phyloP scores from a whole-genome alignment of 2,329 filamentous ascomycete genomes.

The Gremmenia infestans region DNA sequence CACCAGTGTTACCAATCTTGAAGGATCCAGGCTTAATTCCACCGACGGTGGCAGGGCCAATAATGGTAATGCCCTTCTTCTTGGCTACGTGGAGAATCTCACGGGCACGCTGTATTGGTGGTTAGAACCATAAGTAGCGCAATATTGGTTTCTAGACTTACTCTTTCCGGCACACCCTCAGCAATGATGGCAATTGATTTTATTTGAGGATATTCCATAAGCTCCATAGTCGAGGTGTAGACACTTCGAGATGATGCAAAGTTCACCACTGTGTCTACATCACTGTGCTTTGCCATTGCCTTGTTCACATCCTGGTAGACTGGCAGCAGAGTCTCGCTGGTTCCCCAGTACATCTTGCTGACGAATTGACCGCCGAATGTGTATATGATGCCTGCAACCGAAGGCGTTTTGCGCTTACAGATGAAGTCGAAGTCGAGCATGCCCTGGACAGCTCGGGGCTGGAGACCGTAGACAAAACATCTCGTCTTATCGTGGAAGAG shows the following conservation, averaged over 20 bases:
- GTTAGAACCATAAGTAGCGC: constrained; percentile 25
- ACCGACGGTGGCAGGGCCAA: constrained; percentile 95
- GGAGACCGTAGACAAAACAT: constrained; percentile 99
- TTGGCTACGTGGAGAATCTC: constrained; percentile 95
- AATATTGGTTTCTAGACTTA: constrained; percentile 45
- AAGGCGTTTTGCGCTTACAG: constrained; percentile 96
- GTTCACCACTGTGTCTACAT: constrained; percentile 98
- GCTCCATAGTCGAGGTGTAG: constrained; percentile 96
- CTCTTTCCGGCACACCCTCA: constrained; percentile 96
- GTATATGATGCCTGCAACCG: constrained; percentile 98
- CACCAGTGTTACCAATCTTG: constrained; percentile 99
- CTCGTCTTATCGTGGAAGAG: constrained; percentile 99
- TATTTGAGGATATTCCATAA: constrained; percentile 96
- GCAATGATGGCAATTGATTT: constrained; percentile 99
- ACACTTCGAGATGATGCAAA: constrained; percentile 98
- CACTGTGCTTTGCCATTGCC: constrained; percentile 92
- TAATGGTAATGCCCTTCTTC: constrained; percentile 99
- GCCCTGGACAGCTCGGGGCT: constrained; percentile 86
- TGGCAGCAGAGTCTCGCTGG: constrained; percentile 95
- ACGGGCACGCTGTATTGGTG: constrained; percentile 68
- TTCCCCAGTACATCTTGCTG: constrained; percentile 99
- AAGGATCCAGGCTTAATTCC: constrained; percentile 99
- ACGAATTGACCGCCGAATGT: constrained; percentile 99
- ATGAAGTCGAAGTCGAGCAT: constrained; percentile 99
- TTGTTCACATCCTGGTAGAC: constrained; percentile 95